Conservation (phyloP, 371 early-diverging fungal species). For the Mucor mucedo region DNA sequence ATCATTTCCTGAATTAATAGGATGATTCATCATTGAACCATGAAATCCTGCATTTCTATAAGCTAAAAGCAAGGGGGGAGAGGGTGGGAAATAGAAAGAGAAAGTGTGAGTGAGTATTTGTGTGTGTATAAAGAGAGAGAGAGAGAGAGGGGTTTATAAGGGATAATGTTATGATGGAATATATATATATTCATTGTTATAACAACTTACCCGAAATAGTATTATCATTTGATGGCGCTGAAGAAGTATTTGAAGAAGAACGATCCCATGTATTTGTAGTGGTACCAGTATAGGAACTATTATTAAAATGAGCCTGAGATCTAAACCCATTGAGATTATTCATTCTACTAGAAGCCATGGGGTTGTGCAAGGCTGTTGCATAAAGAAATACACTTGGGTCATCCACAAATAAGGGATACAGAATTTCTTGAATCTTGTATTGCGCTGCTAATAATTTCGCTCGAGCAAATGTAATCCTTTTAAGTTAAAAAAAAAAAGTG, state of each 20-base stretch:
- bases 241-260: not conserved
- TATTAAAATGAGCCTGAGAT: conserved; percentile 1
- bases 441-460: conserved; percentile 71
- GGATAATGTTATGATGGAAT: not conserved
- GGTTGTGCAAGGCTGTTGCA: conserved; percentile 29
- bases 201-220: conserved; percentile 8
- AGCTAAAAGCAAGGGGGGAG: conserved; percentile 4
- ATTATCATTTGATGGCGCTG: not conserved
- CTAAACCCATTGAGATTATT: conserved; percentile 20
- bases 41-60: conserved; percentile 18
- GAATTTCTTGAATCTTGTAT: conserved; percentile 68
- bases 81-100: no score
- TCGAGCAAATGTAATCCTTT: conserved; percentile 73
- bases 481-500: not conserved
- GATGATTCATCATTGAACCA: conserved; percentile 17
- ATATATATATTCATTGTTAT: not conserved
- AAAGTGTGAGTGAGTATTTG: not conserved
- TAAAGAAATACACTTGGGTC: conserved; percentile 59
- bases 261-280: conserved; percentile 5
- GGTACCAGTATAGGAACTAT: not conserved
- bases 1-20: conserved; percentile 9
- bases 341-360: conserved; percentile 20
- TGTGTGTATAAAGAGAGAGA: no score
- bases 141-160: not conserved
- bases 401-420: conserved; percentile 79